Evolutionary conservation across 768 basidiomycete species (phyloP), one percentile per base, ranked within the genome.

Genomic region (Pilatotrama ljubarskyi): DNA sequence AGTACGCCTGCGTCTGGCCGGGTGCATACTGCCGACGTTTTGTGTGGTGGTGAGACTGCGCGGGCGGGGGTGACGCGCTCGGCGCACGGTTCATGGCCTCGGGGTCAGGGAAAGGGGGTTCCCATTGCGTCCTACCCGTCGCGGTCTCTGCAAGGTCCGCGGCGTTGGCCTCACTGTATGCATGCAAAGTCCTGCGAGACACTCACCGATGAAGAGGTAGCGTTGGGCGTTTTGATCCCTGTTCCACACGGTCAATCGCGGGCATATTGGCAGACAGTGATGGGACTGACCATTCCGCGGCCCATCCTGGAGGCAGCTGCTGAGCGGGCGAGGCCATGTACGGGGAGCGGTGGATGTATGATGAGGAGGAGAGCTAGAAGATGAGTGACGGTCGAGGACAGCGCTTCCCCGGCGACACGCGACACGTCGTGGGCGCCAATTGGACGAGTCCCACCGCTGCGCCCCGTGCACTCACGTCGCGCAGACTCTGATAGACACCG

Each of bases 11-110:
- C 1, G 93, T 93, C 74, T 97, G 95, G 11, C 92, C 95, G 3
- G 92, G 86, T 49, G 95, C 95, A 72, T 98, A 98, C 73, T 96
- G 94, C 44, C 95, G 87, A 66, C 93, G 88, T 75, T 92, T 90
- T 38, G 51, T 37, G 53, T 77, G 55, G 64, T 82, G 79, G 26
- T 75, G 71, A 6, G 81, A 73, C 22, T 40, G 44, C n/a, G 65
- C 54, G 2, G 72, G 70, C 15, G 78, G 75, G 24, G 83, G 79
- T 29, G 83, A 79, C 20, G 76, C 73, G 3, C 81, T 77, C 14
- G 76, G 75, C 18, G 77, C 79, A n/a, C 59, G 63, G 40, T 37
- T 48, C 57, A 62, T 42, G 51, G 41, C 55, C 43, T 64, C 63
- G 5, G 54, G 75, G 67, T 40, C 73, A 66, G 54, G 72, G 67